Percentiles rank a stretch among this genome's conserved stretches.
phyloP scores from a whole-genome alignment of 805 yeast species.

The Wickerhamomyces ciferrii region DNA sequence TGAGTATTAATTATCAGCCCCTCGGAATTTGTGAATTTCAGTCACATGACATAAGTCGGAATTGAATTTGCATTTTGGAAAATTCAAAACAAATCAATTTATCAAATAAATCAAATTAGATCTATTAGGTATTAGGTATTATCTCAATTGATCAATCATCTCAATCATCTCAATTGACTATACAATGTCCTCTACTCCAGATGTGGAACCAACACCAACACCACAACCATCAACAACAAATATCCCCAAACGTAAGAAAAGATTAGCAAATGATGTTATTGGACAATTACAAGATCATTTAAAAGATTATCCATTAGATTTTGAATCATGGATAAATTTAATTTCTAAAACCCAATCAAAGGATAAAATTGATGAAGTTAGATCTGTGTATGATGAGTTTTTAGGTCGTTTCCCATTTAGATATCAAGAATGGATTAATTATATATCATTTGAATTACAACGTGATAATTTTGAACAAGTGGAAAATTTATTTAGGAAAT shows the following conservation, averaged over 20 bases:
- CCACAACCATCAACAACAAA: constrained; percentile 3
- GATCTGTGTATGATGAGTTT: constrained; percentile 53
- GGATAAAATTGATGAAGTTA: constrained; percentile 56
- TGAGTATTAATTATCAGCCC: too few species aligned
- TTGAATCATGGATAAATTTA: constrained; percentile 51
- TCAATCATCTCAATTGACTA: too few species aligned
- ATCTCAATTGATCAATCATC: too few species aligned
- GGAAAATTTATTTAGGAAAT: constrained; percentile 59
- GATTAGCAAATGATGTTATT: constrained; percentile 38
- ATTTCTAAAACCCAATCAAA: constrained; percentile 42
- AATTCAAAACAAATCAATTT: too few species aligned
- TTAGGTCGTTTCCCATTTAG: constrained; percentile 62
- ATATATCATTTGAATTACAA: constrained; percentile 58
- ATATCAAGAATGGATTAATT: constrained; percentile 70
- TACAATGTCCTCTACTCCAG: too few species aligned
- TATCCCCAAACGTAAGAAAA: constrained; percentile 10
- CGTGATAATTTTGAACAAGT: constrained; percentile 63
- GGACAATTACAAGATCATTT: constrained; percentile 56
- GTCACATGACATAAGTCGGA: too few species aligned
- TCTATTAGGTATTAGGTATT: too few species aligned
- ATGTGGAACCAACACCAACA: neutral
- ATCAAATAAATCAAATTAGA: too few species aligned
- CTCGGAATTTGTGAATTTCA: too few species aligned
- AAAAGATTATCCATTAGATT: constrained; percentile 46
- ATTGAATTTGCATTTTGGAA: too few species aligned